Evolutionary conservation across 371 early-diverging fungal genomes (phyloP).

Genomic region (Nosema muscidifuracis): DNA sequence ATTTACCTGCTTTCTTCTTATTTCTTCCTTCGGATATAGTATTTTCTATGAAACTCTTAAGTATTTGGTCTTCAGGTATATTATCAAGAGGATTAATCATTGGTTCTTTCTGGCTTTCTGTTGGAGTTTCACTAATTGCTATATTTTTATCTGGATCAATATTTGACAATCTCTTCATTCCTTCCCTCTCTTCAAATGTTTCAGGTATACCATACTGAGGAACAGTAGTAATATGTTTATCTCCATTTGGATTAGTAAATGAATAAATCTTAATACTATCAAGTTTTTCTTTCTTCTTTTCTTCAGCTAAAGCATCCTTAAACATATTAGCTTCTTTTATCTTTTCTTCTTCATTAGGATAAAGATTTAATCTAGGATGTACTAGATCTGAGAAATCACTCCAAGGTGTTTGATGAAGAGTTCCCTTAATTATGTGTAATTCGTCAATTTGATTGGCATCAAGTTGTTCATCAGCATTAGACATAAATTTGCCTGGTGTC

Average conservation of each 20-base stretch:
- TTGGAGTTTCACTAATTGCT: conserved; percentile 30
- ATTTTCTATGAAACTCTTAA: conserved; percentile 13
- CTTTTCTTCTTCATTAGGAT: conserved; percentile 21
- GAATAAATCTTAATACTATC: conserved; percentile 31
- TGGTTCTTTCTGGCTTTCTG: neutral
- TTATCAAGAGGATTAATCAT: conserved; percentile 6
- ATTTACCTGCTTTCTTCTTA: neutral
- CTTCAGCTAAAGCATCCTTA: conserved; percentile 9
- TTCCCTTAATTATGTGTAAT: conserved; percentile 43
- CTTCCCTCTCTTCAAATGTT: conserved; percentile 39
- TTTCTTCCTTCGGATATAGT: neutral
- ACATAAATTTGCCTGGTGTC: conserved; percentile 17
- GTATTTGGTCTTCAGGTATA: neutral
- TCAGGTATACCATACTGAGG: conserved; percentile 53
- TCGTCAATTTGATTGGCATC: conserved; percentile 34
- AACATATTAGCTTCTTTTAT: conserved; percentile 8
- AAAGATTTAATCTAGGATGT: conserved; percentile 35
- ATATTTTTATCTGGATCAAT: conserved; percentile 19
- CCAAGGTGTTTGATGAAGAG: conserved; percentile 35
- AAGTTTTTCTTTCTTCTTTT: conserved; percentile 34
- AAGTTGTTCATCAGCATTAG: conserved; percentile 24
- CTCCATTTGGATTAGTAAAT: conserved; percentile 47
- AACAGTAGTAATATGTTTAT: conserved; percentile 23
- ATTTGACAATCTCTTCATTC: conserved; percentile 26
- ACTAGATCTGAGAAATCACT: conserved; percentile 31